These are phyloP conservation scores for Termitomyces eurrhizus DNA, from an alignment of 768 basidiomycete species.

Conservation along the genomic window DNA sequence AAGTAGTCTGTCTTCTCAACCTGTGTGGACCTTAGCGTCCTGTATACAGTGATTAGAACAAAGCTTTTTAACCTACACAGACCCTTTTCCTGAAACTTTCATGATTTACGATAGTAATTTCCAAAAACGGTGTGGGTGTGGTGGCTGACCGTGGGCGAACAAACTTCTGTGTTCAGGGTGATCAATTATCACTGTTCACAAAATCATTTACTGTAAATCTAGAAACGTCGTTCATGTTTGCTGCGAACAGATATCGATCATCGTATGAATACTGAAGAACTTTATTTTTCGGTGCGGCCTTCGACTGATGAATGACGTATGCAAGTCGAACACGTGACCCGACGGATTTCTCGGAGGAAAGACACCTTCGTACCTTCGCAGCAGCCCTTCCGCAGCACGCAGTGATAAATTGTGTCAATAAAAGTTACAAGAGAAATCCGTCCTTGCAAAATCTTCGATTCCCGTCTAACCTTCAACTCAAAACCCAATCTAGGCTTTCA, in stretches of 20 bases:
- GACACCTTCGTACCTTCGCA: not conserved
- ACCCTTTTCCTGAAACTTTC: not conserved
- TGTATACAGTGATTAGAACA: not conserved
- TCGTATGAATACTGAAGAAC: too few species aligned
- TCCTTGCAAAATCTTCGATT: not conserved
- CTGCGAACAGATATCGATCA: not conserved
- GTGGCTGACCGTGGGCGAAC: not conserved
- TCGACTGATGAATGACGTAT: not conserved
- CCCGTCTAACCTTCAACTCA: not conserved
- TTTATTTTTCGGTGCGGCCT: too few species aligned
- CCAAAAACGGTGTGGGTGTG: not conserved
- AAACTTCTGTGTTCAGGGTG: not conserved
- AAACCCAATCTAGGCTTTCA: slow-evolving; percentile 20
- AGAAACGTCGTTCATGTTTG: not conserved
- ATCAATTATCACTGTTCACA: not conserved
- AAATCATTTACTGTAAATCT: not conserved
- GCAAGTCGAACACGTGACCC: not conserved
- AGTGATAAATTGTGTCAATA: not conserved
- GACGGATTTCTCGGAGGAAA: too few species aligned
- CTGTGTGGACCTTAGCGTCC: not conserved
- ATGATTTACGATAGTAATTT: not conserved
- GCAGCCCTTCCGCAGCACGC: not conserved
- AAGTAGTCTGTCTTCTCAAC: not conserved
- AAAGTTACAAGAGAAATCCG: not conserved
- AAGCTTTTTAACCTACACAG: not conserved